Percentiles rank a stretch among this genome's conserved stretches.
These are phyloP conservation scores for Lachnellula subtilissima DNA, from an alignment of 2,329 filamentous ascomycete species.

Conservation along the genomic window DNA sequence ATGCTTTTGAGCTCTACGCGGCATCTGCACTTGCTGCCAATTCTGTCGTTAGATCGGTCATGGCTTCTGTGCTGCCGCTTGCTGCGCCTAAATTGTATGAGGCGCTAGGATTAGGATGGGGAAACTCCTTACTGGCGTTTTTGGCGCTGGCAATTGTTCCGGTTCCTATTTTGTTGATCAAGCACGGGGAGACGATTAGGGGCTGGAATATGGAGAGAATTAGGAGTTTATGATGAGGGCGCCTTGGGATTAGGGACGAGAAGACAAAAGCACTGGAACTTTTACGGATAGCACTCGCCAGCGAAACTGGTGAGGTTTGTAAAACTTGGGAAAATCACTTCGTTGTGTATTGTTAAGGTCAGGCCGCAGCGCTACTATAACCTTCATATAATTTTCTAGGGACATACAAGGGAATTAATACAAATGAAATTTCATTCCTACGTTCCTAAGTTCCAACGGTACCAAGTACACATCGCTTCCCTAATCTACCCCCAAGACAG, in stretches of 20 bases:
- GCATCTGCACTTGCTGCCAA: conserved; percentile 36
- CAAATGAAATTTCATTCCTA: too few species aligned
- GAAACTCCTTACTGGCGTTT: conserved; percentile 44
- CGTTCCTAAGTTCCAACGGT: too few species aligned
- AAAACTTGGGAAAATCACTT: neutral
- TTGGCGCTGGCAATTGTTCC: conserved; percentile 43
- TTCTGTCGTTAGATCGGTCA: conserved; percentile 39
- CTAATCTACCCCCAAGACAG: too few species aligned
- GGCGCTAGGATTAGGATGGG: conserved; percentile 40
- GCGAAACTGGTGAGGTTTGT: too few species aligned
- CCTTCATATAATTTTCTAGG: too few species aligned
- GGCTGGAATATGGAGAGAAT: neutral
- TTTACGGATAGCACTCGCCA: neutral
- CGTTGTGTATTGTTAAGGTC: too few species aligned
- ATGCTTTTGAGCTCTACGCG: conserved; percentile 37
- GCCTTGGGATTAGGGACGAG: neutral
- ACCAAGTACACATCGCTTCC: too few species aligned
- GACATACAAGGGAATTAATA: too few species aligned
- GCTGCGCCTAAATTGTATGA: conserved; percentile 43
- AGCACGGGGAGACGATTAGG: conserved; percentile 3
- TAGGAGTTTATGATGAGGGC: neutral
- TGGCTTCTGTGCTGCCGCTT: conserved; percentile 45
- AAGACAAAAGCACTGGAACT: neutral
- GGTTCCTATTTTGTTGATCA: conserved; percentile 20
- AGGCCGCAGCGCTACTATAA: too few species aligned